Evolutionary conservation across 768 basidiomycete species (phyloP).

Genomic region (Daedaleopsis nitida): DNA sequence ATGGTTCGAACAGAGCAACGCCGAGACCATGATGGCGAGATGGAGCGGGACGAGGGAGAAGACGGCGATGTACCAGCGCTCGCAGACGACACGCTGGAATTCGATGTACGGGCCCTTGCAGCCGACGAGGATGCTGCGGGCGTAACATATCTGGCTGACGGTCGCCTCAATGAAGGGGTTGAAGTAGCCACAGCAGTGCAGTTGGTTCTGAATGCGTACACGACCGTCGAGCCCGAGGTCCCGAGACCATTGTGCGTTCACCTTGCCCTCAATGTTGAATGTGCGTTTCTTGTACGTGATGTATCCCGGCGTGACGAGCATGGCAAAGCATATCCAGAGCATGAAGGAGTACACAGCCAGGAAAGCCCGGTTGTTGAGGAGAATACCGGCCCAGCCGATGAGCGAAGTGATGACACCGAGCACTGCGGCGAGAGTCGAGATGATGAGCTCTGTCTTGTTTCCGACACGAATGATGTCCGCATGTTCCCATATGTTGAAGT

Average conservation of each 20-base stretch:
- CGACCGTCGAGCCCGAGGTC: slow-evolving; percentile 60
- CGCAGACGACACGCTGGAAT: slow-evolving; percentile 56
- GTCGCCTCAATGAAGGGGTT: slow-evolving; percentile 82
- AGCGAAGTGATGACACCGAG: slow-evolving; percentile 64
- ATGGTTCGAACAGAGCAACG: slow-evolving; percentile 76
- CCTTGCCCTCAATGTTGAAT: slow-evolving; percentile 82
- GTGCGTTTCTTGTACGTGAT: slow-evolving; percentile 71
- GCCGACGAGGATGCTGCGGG: slow-evolving; percentile 69
- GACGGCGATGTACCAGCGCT: slow-evolving; percentile 64
- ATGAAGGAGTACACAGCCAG: slow-evolving; percentile 72
- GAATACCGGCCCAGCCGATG: slow-evolving; percentile 77
- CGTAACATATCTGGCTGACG: slow-evolving; percentile 70
- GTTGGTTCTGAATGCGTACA: slow-evolving; percentile 70
- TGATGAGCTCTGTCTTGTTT: slow-evolving; percentile 65
- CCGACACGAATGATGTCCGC: slow-evolving; percentile 75
- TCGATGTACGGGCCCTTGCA: slow-evolving; percentile 68
- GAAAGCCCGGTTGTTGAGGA: slow-evolving; percentile 84
- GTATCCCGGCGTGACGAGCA: slow-evolving; percentile 78
- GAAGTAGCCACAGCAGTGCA: slow-evolving; percentile 81
- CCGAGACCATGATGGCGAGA: slow-evolving; percentile 60
- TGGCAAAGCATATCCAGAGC: slow-evolving; percentile 72
- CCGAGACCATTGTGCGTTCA: slow-evolving; percentile 77
- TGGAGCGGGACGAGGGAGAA: slow-evolving; percentile 74
- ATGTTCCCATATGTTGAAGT: slow-evolving; percentile 72
- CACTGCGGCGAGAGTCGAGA: slow-evolving; percentile 68